These are phyloP conservation scores for Tolypocladium capitatum DNA, from an alignment of 2,329 filamentous ascomycete species.

Conservation along the genomic window DNA sequence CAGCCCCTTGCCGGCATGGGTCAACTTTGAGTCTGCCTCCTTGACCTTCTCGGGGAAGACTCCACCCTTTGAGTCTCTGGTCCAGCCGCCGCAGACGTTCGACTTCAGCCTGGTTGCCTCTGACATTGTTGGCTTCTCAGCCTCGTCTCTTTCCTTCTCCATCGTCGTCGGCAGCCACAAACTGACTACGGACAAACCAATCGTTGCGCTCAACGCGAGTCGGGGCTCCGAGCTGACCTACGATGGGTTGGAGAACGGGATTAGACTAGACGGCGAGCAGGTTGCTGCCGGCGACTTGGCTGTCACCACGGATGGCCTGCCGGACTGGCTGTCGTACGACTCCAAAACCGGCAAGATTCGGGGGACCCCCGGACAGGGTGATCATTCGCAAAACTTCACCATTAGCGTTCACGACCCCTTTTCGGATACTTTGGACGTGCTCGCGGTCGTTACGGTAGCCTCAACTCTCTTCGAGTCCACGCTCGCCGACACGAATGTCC, in stretches of 20 bases:
- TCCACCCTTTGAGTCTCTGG: slow-evolving; percentile 48
- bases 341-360: slow-evolving; percentile 44
- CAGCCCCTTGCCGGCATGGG: slow-evolving; percentile 76
- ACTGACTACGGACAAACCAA: slow-evolving; percentile 47
- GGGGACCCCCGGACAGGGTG: slow-evolving; percentile 49
- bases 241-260: slow-evolving; percentile 30
- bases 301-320: slow-evolving; percentile 37
- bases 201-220: slow-evolving; percentile 44
- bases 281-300: slow-evolving; percentile 37
- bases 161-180: slow-evolving; percentile 60
- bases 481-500: slow-evolving; percentile 25
- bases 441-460: slow-evolving; percentile 27
- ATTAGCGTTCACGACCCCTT: slow-evolving; percentile 46
- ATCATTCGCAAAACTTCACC: slow-evolving; percentile 48
- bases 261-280: slow-evolving; percentile 45
- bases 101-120: slow-evolving; percentile 63
- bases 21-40: slow-evolving; percentile 52
- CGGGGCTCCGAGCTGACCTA: slow-evolving; percentile 39
- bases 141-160: slow-evolving; percentile 50
- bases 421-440: slow-evolving; percentile 44
- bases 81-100: slow-evolving; percentile 59
- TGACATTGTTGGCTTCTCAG: slow-evolving; percentile 66
- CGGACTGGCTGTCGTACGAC: slow-evolving; percentile 59
- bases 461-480: slow-evolving; percentile 26
- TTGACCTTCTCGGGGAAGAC: slow-evolving; percentile 60